Conservation (phyloP, 768 basidiomycete genomes). For the Mrakia frigida region DNA sequence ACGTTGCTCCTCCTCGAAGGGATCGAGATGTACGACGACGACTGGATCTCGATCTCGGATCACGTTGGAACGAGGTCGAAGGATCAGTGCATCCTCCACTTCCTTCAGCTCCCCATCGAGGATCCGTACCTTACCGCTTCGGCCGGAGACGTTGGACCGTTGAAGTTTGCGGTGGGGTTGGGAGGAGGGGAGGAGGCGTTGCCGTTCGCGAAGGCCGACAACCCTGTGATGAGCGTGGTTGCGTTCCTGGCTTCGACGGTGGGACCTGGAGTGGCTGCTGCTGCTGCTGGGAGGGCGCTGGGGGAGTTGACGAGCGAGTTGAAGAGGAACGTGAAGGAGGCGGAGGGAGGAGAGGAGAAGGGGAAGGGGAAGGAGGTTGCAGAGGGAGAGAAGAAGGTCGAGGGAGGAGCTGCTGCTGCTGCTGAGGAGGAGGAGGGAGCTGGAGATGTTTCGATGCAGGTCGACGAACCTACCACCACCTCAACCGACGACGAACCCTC, state of each 20-base stretch:
- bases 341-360: conserved; percentile 3
- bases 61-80: conserved; percentile 80
- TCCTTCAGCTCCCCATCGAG: conserved; percentile 93
- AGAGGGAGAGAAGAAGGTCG: conserved; percentile 46
- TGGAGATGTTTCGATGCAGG: conserved; percentile 49
- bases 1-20: conserved; percentile 83
- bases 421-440: conserved; percentile 29
- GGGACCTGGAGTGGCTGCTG: conserved; percentile 80
- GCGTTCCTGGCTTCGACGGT: conserved; percentile 87
- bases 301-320: conserved; percentile 68
- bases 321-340: conserved; percentile 41
- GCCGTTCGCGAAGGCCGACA: conserved; percentile 91
- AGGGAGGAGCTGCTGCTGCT: conserved; percentile 10
- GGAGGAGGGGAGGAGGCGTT: conserved; percentile 47
- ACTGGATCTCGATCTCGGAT: conserved; percentile 87
- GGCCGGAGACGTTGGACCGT: conserved; percentile 61
- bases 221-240: conserved; percentile 97
- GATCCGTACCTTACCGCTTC: conserved; percentile 65
- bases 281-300: conserved; percentile 84
- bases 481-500: conserved; percentile 6
- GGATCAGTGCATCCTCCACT: conserved; percentile 92
- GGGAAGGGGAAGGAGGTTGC: conserved; percentile 29
- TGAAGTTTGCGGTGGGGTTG: conserved; percentile 55
- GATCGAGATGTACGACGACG: conserved; percentile 96
- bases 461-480: conserved; percentile 46